phyloP scores from a whole-genome alignment of 2,329 filamentous ascomycete genomes.

The Exserohilum rostratum region DNA sequence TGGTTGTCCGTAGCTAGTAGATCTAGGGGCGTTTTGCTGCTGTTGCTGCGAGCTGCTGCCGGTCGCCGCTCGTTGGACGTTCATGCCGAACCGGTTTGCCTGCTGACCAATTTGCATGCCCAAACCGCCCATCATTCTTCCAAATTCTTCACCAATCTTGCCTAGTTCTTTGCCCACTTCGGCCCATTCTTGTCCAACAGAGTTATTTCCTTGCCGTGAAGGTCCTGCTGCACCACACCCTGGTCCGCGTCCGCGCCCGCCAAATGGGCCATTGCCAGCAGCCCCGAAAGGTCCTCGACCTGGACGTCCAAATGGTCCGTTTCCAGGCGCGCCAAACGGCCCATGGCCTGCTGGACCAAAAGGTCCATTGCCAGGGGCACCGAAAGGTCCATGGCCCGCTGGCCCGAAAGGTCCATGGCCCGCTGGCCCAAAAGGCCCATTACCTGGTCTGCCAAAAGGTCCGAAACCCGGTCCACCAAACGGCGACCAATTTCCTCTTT shows the following conservation, averaged over 20 bases:
- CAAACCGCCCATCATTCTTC: conserved; percentile 36
- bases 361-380: conserved; percentile 13
- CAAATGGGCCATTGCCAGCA: conserved; percentile 7
- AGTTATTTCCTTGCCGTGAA: conserved; percentile 6
- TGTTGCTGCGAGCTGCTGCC: conserved; percentile 5
- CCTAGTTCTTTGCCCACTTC: conserved; percentile 17
- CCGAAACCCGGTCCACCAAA: conserved; percentile 21
- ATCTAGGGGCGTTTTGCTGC: neutral
- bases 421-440: conserved; percentile 22
- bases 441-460: conserved; percentile 14
- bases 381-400: conserved; percentile 8
- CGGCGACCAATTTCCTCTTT: conserved; percentile 17
- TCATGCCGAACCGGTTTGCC: conserved; percentile 28
- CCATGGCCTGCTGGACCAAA: conserved; percentile 18
- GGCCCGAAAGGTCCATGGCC: conserved; percentile 23
- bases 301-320: conserved; percentile 15
- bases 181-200: conserved; percentile 11
- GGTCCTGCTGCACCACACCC: conserved; percentile 9
- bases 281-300: conserved; percentile 11
- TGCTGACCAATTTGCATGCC: conserved; percentile 39
- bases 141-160: conserved; percentile 42
- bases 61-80: conserved; percentile 19
- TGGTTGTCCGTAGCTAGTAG: neutral
- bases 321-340: conserved; percentile 18
- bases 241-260: conserved; percentile 7